Evolutionary conservation across 148 eudicot species (phyloP), one percentile per base, ranked within the genome.

Genomic region (Nepenthes mirabilis): DNA sequence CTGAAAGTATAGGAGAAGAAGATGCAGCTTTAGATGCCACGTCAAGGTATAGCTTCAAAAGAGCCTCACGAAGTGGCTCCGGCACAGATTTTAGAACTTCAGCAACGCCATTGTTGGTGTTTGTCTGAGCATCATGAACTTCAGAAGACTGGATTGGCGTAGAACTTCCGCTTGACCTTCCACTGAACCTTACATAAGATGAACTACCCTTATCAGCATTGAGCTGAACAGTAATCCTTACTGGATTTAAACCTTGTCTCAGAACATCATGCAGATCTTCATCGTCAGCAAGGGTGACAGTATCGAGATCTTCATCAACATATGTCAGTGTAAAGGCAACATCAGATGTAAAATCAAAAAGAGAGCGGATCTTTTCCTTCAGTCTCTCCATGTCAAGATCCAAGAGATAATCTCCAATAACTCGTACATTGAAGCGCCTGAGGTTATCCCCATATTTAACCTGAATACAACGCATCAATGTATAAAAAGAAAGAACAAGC

Each of bases 291-390:
- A 94, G 87, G 14, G 91, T 72, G 33, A 94, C 90, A 11, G 68
- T 47, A 74, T 94, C 99, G 52, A 64, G 64, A 64, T 94, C 99
- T 73, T 94, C 99, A 70, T 94, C 99, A 61, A 70, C 23, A 55
- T 94, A 94, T 9, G 95, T 89, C 43, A 94, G 72, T 7, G 59
- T 52, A 13, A 94, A 66, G 43, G 75, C 77, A 36, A 74, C 65
- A 62, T 75, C 80, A 33, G 80, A 62, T 53, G 83, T 56, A 57
- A 94, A 75, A 62, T 63, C 76, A 74, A 84, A 94, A 34, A 94
- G 84, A 43, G 75, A 55, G 36, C 68, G 51, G 37, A 89, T 74
- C 73, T 86, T 94, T 66, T 71, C 73, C 67, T 76, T 78, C 69
- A 94, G 58, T 50, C 79, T 74, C 56, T 63, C 80, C 63, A 89